phyloP scores from a whole-genome alignment of 306 rosid genomes.

The Abrus precatorius region DNA sequence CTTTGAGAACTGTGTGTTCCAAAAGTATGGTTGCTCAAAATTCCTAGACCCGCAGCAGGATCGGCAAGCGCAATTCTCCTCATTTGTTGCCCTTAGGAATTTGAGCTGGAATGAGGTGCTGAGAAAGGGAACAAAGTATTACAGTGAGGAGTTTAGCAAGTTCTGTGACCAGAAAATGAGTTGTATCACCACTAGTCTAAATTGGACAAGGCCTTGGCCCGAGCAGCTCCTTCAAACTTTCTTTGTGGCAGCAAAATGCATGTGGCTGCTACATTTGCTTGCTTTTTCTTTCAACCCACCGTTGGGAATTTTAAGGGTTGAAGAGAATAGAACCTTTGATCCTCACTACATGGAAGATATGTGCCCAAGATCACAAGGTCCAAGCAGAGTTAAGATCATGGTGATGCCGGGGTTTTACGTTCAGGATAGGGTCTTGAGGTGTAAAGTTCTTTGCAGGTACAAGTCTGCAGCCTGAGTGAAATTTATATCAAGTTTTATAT shows the following conservation, averaged over 20 bases:
- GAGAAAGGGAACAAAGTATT: conserved; percentile 87
- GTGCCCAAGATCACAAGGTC: conserved; percentile 65
- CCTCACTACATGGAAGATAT: conserved; percentile 93
- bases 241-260: conserved; percentile 90
- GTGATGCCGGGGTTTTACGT: conserved; percentile 96
- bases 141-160: conserved; percentile 93
- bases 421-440: conserved; percentile 80
- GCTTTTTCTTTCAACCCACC: conserved; percentile 90
- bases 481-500: conserved; percentile 20
- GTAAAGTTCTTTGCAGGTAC: conserved; percentile 94
- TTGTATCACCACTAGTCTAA: conserved; percentile 66
- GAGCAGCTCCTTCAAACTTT: conserved; percentile 94
- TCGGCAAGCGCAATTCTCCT: conserved; percentile 74
- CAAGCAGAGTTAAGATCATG: conserved; percentile 88
- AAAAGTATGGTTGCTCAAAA: conserved; percentile 80
- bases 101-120: conserved; percentile 98
- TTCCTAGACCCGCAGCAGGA: conserved; percentile 74
- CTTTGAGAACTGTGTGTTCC: conserved; percentile 85
- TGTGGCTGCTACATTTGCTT: conserved; percentile 94
- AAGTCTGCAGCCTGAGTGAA: conserved; percentile 60
- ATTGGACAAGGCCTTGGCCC: conserved; percentile 92
- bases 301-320: conserved; percentile 81
- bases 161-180: conserved; percentile 98
- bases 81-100: conserved; percentile 79
- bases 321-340: conserved; percentile 81